Evolutionary conservation across 1,139 yeast genomes (phyloP), one percentile per base, ranked within the genome.

Genomic region (Petasospora fabianii): DNA sequence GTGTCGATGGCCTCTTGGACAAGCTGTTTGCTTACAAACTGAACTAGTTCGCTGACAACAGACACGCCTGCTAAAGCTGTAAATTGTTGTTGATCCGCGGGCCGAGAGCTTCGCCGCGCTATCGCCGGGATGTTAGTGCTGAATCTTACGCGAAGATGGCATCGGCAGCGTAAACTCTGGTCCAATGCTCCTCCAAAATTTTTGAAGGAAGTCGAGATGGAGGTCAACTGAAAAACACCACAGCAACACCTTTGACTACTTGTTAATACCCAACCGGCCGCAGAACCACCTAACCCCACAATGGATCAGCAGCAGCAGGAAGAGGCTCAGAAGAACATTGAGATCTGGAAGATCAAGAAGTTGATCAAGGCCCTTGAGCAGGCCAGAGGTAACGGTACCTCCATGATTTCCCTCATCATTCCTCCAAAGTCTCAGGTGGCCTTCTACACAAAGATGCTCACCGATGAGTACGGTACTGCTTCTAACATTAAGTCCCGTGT

Each of bases 391-490:
- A 92, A 92, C 61, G 98, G 98, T 65, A 92, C 98, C 36, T 92
- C 98, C 26, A 92, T 92, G 97, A 92, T 92, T 60, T 88, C 97
- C 24, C 73, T 92, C 62, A 85, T 92, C 56, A 86, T 92, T 50
- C 95, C 98, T 33, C 98, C 98, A 54, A 84, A 78, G 61, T 94
- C 95, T 43, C 98, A 92, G 67, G 84, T 92, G 57, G 75, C 97
- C 13, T 76, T 87, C 57, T 77, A 76, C 47, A 90, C 84, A 60
- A 90, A 86, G 69, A 84, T 86, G 92, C 75, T 92, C 67, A 86
- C 97, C 7, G 98, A 92, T 70, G 98, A 92, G 71, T 90, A 88
- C 66, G 98, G 98, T 64, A 92, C 98, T 15, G 98, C 98, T 5
- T 87, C 97, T 34, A 92, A 92, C 63, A 92, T 92, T 64, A 92